A percentile compares a stretch with the other conserved stretches of the same genome.
Conservation (phyloP, 345 rosid genomes). For the Pistacia atlantica region DNA sequence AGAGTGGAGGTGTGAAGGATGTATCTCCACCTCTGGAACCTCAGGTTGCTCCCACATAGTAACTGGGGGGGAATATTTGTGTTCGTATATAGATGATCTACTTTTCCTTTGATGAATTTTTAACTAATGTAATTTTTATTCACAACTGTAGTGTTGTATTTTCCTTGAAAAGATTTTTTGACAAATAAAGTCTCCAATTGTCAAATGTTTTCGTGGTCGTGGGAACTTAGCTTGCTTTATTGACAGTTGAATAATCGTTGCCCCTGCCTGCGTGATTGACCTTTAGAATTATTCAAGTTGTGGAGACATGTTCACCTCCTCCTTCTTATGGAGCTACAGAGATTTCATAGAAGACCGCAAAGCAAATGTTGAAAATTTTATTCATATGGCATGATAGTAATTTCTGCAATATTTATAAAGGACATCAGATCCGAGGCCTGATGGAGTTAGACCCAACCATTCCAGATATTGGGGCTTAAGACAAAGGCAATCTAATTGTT, state of each 20-base stretch:
- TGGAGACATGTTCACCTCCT: neutral
- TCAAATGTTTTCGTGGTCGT: neutral
- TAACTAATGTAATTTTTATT: slow-evolving; percentile 3
- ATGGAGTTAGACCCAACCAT: too few relatives aligned
- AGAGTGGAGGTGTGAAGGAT: slow-evolving; percentile 41
- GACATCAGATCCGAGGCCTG: too few relatives aligned
- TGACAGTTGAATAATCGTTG: neutral
- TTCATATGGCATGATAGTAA: too few relatives aligned
- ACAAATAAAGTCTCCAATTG: neutral
- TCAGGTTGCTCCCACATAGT: slow-evolving; percentile 63
- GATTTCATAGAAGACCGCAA: neutral
- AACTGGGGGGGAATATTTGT: neutral
- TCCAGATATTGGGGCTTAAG: too few relatives aligned
- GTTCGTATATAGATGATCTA: neutral
- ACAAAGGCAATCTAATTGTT: too few relatives aligned
- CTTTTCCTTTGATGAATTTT: neutral
- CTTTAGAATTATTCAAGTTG: neutral
- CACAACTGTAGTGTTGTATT: neutral
- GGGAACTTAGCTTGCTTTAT: neutral
- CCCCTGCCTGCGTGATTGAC: neutral
- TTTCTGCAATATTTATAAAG: too few relatives aligned
- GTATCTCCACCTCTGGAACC: slow-evolving; percentile 63
- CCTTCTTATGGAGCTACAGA: neutral
- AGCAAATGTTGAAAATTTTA: neutral
- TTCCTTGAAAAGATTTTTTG: neutral